Base-by-base conservation (phyloP, 164 flowering plant genomes). In the Annona cherimola region DNA sequence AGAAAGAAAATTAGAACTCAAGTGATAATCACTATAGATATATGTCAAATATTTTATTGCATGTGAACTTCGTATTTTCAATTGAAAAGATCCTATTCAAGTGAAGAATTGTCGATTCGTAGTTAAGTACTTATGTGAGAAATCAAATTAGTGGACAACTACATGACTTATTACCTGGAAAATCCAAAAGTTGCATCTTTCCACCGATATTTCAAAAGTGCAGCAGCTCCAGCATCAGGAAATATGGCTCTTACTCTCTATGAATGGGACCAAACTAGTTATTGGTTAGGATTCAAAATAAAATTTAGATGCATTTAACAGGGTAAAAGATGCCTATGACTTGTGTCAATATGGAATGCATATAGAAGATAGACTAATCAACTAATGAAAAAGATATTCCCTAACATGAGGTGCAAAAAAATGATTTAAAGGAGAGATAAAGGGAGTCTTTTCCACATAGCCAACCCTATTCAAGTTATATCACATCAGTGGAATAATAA, bases 191-290 rank as follows among this genome's bases (percentile, higher is more conserved):
- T 81, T 66, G 99, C 96, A 84, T 91, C 98, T 77, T 87, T 80
- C 99, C 99, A 95, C 40, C 79, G 82, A 80, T 95, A 88, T 75
- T 95, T 86, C 70, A 95, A 83, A 71, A 95, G 92, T 63, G 99
- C 98, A 66, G 99, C 93, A 66, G 98, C 99, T 72, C 99, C 98
- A 84, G 99, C 96, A 87, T 95, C 99, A 42, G 99, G 99, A 83
- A 88, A 95, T 74, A 95, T 72, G 55, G 99, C 99, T 86, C 85
- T 91, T 45, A 95, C 79, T 74, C 79, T 90, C 99, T 91, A 78
- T 40, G 18, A 77, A 69, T 9, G 26, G 45, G 70, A 63, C n/a
- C 12, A 68, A 61, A 12, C 5, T 43, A 42, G 71, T 69, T n/a
- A 55, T 9, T 40, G 41, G 9, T 42, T 61, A 64, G 44, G 2